Conservation (phyloP, 192 early-diverging fungal genomes). For the Rhizoclosmatium globosum region DNA sequence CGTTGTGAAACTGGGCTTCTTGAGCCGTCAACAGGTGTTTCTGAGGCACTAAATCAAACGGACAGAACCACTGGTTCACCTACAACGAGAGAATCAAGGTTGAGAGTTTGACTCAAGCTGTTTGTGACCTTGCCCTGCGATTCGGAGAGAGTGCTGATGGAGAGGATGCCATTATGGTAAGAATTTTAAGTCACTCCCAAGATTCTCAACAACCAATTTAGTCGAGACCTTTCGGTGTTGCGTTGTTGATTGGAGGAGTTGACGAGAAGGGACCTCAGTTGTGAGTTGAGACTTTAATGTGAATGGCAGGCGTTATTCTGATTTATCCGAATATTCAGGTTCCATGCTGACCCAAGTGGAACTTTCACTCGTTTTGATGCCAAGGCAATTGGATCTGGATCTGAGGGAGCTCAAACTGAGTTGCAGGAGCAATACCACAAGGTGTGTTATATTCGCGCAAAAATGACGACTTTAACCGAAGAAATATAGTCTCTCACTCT, state of each 20-base stretch:
- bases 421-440: conserved; percentile 97
- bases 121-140: conserved; percentile 96
- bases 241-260: conserved; percentile 94
- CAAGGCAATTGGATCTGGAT: conserved; percentile 99
- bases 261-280: conserved; percentile 98
- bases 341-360: conserved; percentile 97
- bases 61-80: conserved; percentile 91
- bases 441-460: conserved; percentile 44
- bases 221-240: conserved; percentile 99
- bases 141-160: conserved; percentile 98
- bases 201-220: conserved; percentile 36
- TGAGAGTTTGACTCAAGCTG: conserved; percentile 95
- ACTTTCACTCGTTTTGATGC: conserved; percentile 95
- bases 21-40: too few relatives aligned
- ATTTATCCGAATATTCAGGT: conserved; percentile 56
- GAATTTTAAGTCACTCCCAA: neutral
- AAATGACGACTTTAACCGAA: neutral
- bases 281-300: conserved; percentile 62
- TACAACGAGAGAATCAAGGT: conserved; percentile 96
- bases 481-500: conserved; percentile 76
- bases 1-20: too few relatives aligned
- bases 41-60: too few relatives aligned
- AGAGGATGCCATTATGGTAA: conserved; percentile 96
- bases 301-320: neutral
- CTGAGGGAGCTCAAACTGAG: conserved; percentile 98